phyloP scores from a whole-genome alignment of 83 land plant genomes.

The Picea abies region DNA sequence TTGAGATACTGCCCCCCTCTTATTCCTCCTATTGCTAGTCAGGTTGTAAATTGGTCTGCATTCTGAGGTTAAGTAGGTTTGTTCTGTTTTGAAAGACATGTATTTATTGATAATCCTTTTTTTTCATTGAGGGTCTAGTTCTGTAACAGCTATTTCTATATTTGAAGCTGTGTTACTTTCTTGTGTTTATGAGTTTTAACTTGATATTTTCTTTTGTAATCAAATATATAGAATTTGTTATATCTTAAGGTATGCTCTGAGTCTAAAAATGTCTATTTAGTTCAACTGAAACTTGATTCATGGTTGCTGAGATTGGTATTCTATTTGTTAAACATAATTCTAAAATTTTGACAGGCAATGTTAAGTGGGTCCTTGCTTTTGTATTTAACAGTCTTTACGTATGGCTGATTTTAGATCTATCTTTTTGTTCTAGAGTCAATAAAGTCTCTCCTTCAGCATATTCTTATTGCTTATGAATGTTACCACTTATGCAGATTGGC shows the following conservation, averaged over 20 bases:
- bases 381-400: background rate
- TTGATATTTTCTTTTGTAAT: background rate
- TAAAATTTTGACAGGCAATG: background rate
- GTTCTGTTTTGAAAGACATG: too few relatives aligned
- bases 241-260: background rate
- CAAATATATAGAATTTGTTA: background rate
- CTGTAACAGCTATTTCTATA: background rate
- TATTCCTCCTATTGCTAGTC: too few relatives aligned
- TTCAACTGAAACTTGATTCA: background rate
- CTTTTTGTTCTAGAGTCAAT: background rate
- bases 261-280: background rate
- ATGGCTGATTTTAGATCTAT: background rate
- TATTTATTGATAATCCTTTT: too few relatives aligned
- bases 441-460: background rate
- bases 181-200: background rate
- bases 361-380: background rate
- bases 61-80: too few relatives aligned
- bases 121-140: too few relatives aligned
- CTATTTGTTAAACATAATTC: background rate
- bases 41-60: too few relatives aligned
- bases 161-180: background rate
- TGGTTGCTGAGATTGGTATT: background rate
- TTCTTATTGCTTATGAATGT: slow-evolving; percentile 1
- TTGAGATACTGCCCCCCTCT: too few relatives aligned
- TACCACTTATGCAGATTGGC: background rate